Percentiles rank a stretch among this genome's conserved stretches.
Evolutionary conservation across 2,329 filamentous ascomycete species (phyloP).

Genomic region (Emergomyces africanus): DNA sequence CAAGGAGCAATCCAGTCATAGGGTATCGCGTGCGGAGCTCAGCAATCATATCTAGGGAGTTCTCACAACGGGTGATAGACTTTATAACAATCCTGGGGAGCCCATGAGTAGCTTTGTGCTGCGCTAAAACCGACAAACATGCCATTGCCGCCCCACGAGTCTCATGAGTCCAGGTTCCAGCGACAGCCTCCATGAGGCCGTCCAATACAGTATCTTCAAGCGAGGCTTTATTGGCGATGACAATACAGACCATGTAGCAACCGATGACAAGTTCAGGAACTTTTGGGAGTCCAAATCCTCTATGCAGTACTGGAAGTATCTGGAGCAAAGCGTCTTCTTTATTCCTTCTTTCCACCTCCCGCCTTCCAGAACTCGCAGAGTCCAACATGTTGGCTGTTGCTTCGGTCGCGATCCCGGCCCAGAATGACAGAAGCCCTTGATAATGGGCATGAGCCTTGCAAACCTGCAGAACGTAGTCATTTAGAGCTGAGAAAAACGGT

Average conservation of each 20-base stretch:
- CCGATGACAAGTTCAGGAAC: slow-evolving; percentile 70
- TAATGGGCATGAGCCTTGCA: slow-evolving; percentile 62
- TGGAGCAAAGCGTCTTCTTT: slow-evolving; percentile 64
- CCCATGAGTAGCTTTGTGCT: slow-evolving; percentile 58
- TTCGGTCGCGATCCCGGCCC: slow-evolving; percentile 80
- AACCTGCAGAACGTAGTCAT: slow-evolving; percentile 63
- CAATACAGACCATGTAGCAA: slow-evolving; percentile 80
- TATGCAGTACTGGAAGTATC: slow-evolving; percentile 57
- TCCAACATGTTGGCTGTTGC: slow-evolving; percentile 74
- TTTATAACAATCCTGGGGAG: slow-evolving; percentile 59
- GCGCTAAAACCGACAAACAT: slow-evolving; percentile 68
- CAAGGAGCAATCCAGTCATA: slow-evolving; percentile 24
- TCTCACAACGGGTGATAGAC: slow-evolving; percentile 24
- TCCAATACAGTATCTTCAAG: slow-evolving; percentile 71
- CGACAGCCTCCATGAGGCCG: slow-evolving; percentile 79
- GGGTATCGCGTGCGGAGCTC: slow-evolving; percentile 23
- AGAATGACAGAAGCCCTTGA: slow-evolving; percentile 70
- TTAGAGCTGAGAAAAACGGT: slow-evolving; percentile 62
- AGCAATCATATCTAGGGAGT: slow-evolving; percentile 20
- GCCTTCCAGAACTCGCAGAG: slow-evolving; percentile 59
- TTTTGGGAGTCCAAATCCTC: slow-evolving; percentile 62
- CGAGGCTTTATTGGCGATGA: slow-evolving; percentile 70
- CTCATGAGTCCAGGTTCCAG: slow-evolving; percentile 60
- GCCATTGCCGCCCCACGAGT: slow-evolving; percentile 62
- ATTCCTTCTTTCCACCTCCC: slow-evolving; percentile 63